A percentile compares a stretch with the other conserved stretches of the same genome.
These are phyloP conservation scores for Nitzschia sp. DNA, from an alignment of 108 stramenopile genomes.

Conservation along the genomic window DNA sequence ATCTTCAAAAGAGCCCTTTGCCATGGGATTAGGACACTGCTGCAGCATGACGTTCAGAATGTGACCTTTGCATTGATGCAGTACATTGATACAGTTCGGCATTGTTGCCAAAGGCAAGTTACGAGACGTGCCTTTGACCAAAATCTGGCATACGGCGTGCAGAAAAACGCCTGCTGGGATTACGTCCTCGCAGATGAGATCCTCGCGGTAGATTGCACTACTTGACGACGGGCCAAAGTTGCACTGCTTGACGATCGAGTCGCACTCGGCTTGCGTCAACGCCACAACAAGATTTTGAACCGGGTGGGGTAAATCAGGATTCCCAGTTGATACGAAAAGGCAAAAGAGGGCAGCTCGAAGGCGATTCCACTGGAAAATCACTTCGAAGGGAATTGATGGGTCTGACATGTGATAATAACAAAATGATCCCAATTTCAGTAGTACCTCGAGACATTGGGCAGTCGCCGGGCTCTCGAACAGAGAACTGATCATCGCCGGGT, in stretches of 20 bases:
- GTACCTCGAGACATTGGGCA: constrained; percentile 21
- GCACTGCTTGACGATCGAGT: constrained; percentile 53
- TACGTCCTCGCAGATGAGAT: constrained; percentile 63
- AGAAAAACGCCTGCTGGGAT: constrained; percentile 69
- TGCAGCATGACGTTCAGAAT: constrained; percentile 17
- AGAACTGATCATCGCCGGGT: constrained; percentile 38
- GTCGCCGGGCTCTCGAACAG: constrained; percentile 18
- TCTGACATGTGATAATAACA: not conserved
- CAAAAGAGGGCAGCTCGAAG: constrained; percentile 60
- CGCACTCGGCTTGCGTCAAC: constrained; percentile 62
- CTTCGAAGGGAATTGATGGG: constrained; percentile 4
- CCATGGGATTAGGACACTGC: constrained; percentile 27
- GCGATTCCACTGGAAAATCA: constrained; percentile 65
- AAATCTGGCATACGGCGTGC: constrained; percentile 32
- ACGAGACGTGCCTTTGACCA: constrained; percentile 11
- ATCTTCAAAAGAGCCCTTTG: constrained; percentile 47
- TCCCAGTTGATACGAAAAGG: constrained; percentile 41
- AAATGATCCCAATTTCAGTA: constrained; percentile 14
- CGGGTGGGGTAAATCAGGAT: constrained; percentile 41
- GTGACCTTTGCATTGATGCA: constrained; percentile 40
- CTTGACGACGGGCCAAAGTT: constrained; percentile 39
- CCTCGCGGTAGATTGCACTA: constrained; percentile 64
- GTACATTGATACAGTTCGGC: constrained; percentile 35
- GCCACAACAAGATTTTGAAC: constrained; percentile 31
- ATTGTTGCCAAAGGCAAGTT: constrained; percentile 32